These are phyloP conservation scores for Panicum hallii DNA, from an alignment of 202 grass and related monocot species.

Conservation along the genomic window DNA sequence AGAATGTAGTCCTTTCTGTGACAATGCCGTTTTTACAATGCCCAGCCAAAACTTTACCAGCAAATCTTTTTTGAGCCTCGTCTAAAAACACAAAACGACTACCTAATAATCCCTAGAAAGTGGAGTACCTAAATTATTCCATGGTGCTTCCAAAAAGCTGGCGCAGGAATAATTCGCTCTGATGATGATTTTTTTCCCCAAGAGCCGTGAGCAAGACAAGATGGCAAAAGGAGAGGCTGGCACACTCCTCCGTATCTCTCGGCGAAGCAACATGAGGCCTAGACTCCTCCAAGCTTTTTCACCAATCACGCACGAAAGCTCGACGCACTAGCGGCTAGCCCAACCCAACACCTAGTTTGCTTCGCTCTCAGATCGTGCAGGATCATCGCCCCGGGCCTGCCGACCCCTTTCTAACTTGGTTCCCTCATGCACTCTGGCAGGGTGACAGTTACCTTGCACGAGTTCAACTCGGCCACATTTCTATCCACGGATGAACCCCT, in stretches of 20 bases:
- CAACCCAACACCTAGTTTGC: neutral
- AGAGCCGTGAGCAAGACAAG: constrained; percentile 26
- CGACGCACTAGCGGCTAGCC: constrained; percentile 24
- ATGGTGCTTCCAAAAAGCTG: constrained; percentile 2
- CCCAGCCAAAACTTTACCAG: neutral
- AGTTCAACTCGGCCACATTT: constrained; percentile 32
- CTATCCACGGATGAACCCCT: neutral
- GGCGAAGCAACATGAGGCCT: constrained; percentile 44
- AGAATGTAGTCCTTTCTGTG: neutral
- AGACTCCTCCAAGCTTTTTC: neutral
- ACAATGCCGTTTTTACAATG: neutral
- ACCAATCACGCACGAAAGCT: constrained; percentile 29
- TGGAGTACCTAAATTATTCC: constrained; percentile 3
- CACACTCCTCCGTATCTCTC: constrained; percentile 6
- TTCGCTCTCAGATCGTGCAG: constrained; percentile 13
- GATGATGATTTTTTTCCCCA: neutral
- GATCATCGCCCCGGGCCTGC: neutral
- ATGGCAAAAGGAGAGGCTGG: constrained; percentile 30
- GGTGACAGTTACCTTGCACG: neutral
- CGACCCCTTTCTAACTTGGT: neutral
- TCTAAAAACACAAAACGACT: neutral
- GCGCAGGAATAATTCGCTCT: neutral
- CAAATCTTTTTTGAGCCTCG: no score
- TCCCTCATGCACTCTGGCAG: neutral
- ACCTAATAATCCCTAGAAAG: neutral